A percentile compares a stretch with the other conserved stretches of the same genome.
Evolutionary conservation across 805 yeast species (phyloP).

Genomic region (Tetrapisispora phaffii): DNA sequence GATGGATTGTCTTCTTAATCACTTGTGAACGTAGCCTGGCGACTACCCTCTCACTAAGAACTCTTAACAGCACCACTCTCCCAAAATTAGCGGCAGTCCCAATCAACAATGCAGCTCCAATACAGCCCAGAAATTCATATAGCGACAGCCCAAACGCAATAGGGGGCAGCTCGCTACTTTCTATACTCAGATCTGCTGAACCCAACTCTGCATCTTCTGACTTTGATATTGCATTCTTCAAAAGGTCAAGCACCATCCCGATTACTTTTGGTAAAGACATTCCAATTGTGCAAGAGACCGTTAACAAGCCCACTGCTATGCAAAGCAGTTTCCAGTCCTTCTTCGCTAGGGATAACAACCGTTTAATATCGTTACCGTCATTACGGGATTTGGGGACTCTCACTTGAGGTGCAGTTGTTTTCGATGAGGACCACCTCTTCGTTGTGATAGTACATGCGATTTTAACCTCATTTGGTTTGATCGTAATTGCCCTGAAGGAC

Average conservation of each 20-base stretch:
- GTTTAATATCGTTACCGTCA: constrained; percentile 3
- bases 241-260: constrained; percentile 45
- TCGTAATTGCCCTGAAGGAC: not conserved
- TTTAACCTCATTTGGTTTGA: not conserved
- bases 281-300: constrained; percentile 40
- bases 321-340: constrained; percentile 37
- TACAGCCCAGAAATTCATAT: constrained; percentile 46
- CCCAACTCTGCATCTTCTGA: not conserved
- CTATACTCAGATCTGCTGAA: constrained; percentile 1
- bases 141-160: constrained; percentile 18
- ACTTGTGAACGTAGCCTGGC: constrained; percentile 73
- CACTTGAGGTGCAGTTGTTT: not conserved
- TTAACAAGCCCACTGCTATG: constrained; percentile 36
- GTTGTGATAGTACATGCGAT: too few species aligned
- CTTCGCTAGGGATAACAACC: constrained; percentile 36
- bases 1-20: constrained; percentile 67
- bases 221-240: constrained; percentile 11
- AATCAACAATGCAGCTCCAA: constrained; percentile 47
- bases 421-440: not conserved
- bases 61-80: constrained; percentile 41
- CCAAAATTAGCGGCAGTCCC: constrained; percentile 71
- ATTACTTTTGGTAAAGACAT: constrained; percentile 48
- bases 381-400: too few species aligned
- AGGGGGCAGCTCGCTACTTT: constrained; percentile 3
- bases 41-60: constrained; percentile 79